A percentile compares a stretch with the other conserved stretches of the same genome.
Evolutionary conservation across 164 flowering plant genomes (phyloP).

Genomic region (Vitis rotundifolia): DNA sequence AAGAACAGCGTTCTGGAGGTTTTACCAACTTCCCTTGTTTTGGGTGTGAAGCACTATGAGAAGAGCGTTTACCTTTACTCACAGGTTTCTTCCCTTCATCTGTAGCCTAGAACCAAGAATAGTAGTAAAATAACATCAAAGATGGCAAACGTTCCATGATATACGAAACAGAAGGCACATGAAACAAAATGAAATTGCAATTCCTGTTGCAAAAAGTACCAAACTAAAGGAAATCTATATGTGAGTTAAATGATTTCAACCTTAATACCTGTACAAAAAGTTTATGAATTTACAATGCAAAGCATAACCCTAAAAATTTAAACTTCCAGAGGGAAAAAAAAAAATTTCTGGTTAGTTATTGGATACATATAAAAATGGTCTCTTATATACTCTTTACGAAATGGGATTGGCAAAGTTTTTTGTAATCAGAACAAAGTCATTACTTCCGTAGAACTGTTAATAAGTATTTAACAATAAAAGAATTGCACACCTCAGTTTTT

Average conservation of each 20-base stretch:
- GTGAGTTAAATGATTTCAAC: too few species aligned
- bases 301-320: too few species aligned
- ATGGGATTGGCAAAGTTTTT: too few species aligned
- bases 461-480: neutral
- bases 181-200: neutral
- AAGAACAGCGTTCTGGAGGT: slow-evolving; percentile 40
- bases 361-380: too few species aligned
- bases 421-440: too few species aligned
- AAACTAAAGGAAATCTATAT: too few species aligned
- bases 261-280: too few species aligned
- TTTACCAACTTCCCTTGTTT: slow-evolving; percentile 41
- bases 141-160: neutral
- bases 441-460: neutral
- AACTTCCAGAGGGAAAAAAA: too few species aligned
- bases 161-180: neutral
- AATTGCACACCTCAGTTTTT: slow-evolving; percentile 35
- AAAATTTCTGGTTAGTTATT: too few species aligned
- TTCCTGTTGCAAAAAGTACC: too few species aligned
- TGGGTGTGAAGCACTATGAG: slow-evolving; percentile 33
- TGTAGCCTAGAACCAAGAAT: slow-evolving; percentile 20
- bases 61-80: slow-evolving; percentile 41
- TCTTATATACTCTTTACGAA: too few species aligned
- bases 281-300: too few species aligned
- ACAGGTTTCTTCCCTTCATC: slow-evolving; percentile 35
- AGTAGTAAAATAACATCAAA: neutral